phyloP scores from a whole-genome alignment of 1,139 yeast species.

The Pichia sp. region DNA sequence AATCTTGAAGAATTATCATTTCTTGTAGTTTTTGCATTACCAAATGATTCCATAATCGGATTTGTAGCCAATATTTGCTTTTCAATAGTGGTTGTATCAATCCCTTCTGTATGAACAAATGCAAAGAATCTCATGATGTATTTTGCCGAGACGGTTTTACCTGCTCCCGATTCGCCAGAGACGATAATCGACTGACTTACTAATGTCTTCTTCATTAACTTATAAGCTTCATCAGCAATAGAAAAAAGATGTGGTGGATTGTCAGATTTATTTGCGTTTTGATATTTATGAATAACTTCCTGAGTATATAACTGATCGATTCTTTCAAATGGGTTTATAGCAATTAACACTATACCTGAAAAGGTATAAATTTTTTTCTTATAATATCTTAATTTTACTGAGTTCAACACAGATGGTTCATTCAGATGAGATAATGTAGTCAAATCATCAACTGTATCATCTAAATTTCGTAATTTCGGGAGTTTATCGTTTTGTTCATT shows the following conservation, averaged over 20 bases:
- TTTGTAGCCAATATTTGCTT: slow-evolving; percentile 93
- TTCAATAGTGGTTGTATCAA: slow-evolving; percentile 79
- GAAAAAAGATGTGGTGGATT: slow-evolving; percentile 95
- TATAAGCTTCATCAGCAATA: slow-evolving; percentile 93
- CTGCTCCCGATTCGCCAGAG: slow-evolving; percentile 98
- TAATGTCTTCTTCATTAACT: slow-evolving; percentile 79
- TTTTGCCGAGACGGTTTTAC: slow-evolving; percentile 95
- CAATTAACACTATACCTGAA: slow-evolving; percentile 93
- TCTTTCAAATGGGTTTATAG: slow-evolving; percentile 90
- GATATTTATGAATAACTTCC: slow-evolving; percentile 88
- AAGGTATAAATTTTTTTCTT: slow-evolving; percentile 89
- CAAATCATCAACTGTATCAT: slow-evolving; percentile 94
- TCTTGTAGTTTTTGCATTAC: slow-evolving; percentile 96
- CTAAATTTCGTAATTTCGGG: slow-evolving; percentile 85
- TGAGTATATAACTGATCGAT: slow-evolving; percentile 84
- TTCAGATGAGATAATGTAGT: slow-evolving; percentile 87
- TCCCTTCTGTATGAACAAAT: slow-evolving; percentile 59
- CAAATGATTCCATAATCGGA: slow-evolving; percentile 98
- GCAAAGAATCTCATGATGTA: slow-evolving; percentile 98
- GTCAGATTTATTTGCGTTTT: slow-evolving; percentile 86
- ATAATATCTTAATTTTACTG: slow-evolving; percentile 81
- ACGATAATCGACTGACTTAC: slow-evolving; percentile 93
- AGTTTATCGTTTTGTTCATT: slow-evolving; percentile 45
- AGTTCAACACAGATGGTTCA: slow-evolving; percentile 94
- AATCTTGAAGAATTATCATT: slow-evolving; percentile 96